Evolutionary conservation across 495 filamentous ascomycete genomes (phyloP).

Genomic region (Endocarpon pusillum): DNA sequence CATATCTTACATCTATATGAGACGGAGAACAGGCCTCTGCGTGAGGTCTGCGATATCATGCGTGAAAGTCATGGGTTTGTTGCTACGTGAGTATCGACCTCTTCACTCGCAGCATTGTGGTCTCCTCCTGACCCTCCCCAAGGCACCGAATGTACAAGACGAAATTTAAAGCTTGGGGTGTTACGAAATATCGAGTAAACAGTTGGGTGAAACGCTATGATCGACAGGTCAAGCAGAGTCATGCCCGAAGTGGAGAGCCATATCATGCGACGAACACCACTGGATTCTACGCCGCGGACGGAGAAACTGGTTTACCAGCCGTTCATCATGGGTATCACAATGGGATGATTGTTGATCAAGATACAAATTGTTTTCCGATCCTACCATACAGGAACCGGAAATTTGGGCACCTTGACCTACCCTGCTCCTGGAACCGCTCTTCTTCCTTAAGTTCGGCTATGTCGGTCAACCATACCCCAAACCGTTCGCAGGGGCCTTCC

Average conservation of each 20-base stretch:
- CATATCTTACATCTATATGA: background rate
- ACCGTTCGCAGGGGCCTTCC: too few species aligned
- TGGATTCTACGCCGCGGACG: background rate
- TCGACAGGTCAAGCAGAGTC: background rate
- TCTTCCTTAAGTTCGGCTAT: too few species aligned
- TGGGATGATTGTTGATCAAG: background rate
- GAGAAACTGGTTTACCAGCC: background rate
- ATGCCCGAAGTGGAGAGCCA: too few species aligned
- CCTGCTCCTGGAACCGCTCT: too few species aligned
- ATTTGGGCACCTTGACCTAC: too few species aligned
- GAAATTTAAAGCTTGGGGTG: background rate
- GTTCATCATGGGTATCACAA: background rate
- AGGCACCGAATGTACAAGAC: constrained; percentile 1
- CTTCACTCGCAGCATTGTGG: background rate
- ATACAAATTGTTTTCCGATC: too few species aligned
- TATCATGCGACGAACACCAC: too few species aligned
- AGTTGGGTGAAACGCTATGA: background rate
- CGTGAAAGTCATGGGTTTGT: background rate
- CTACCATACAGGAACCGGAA: too few species aligned
- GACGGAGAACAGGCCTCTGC: background rate
- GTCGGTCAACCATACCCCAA: too few species aligned
- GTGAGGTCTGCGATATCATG: background rate
- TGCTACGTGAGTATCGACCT: background rate
- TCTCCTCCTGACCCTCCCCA: background rate
- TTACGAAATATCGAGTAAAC: background rate